These are phyloP conservation scores for Arthrobotrys sphaeroides DNA, from an alignment of 2,329 filamentous ascomycete species.

Conservation along the genomic window DNA sequence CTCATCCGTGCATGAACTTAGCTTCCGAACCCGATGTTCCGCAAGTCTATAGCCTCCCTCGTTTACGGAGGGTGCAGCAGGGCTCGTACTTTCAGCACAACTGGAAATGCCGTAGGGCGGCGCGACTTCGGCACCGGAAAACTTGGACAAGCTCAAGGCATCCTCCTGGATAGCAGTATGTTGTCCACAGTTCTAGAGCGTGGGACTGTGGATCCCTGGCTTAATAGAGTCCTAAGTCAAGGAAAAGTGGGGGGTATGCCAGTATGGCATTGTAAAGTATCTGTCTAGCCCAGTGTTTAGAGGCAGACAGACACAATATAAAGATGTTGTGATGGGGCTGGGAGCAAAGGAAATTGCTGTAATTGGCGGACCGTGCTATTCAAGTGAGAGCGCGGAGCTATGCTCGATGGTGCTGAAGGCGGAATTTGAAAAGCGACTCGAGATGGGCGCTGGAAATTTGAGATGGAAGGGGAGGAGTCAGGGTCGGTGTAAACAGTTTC, in stretches of 20 bases:
- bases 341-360: background rate
- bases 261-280: background rate
- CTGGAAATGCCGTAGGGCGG: conserved; percentile 4
- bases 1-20: background rate
- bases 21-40: background rate
- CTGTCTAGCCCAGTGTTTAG: background rate
- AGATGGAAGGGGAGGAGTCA: background rate
- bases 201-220: background rate
- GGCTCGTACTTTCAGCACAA: conserved; percentile 7
- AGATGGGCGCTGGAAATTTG: background rate
- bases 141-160: conserved; percentile 1
- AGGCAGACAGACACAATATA: background rate
- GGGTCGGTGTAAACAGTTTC: background rate
- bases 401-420: background rate
- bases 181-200: background rate
- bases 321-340: background rate
- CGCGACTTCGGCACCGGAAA: conserved; percentile 3
- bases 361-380: background rate
- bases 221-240: background rate
- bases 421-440: background rate
- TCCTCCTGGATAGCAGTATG: background rate
- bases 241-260: background rate
- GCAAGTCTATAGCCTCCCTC: background rate
- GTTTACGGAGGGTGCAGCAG: background rate
- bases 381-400: background rate